Base-by-base conservation (phyloP, 78 protist genomes). In the Tieghemostelium lacteum region DNA sequence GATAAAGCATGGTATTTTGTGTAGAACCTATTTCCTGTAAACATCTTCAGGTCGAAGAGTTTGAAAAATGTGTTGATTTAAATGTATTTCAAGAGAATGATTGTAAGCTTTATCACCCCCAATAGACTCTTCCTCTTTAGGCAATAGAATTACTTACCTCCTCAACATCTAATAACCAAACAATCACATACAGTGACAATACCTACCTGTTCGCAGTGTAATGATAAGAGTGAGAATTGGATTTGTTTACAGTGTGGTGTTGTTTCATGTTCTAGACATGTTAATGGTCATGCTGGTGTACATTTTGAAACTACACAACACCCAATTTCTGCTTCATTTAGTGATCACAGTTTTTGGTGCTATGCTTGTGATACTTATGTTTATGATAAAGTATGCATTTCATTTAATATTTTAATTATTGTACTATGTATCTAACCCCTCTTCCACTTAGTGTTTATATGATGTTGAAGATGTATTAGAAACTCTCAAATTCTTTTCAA, bases 161-260 rank as follows among this genome's bases (percentile, higher is more conserved):
- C 54, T 54, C 37, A n/a, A 12, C 40, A 49, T 3, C 50, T 16
- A 0, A 58, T 0, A 4, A 36, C 28, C 2, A 2, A 8, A 28
- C 3, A 55, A 55, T 33, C 10, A 4, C 26, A 6, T 69, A 29
- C 31, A 78, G 91, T 83, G 0, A 24, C 58, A 14, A 28, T 10
- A 31, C 22, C 34, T 31, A n/a, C n/a, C 22, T 83, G 91, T 69
- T 16, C 29, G 12, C 26, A 10, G 14, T 83, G 91, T 83, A n/a
- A 29, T 5, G 91, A 83, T 83, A 33, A 39, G 12, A 49, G 70
- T 40, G 91, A 83, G 75, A 83, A 83, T 69, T 83, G 91, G 91
- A 57, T 83, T n/a, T 83, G 91, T 60, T 33, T 83, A 22, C 55
- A 42, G 34, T 83, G 91, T 83, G 73, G 78, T n/a, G 28, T 22